Conservation (phyloP, 495 filamentous ascomycete genomes). For the Terfezia claveryi region DNA sequence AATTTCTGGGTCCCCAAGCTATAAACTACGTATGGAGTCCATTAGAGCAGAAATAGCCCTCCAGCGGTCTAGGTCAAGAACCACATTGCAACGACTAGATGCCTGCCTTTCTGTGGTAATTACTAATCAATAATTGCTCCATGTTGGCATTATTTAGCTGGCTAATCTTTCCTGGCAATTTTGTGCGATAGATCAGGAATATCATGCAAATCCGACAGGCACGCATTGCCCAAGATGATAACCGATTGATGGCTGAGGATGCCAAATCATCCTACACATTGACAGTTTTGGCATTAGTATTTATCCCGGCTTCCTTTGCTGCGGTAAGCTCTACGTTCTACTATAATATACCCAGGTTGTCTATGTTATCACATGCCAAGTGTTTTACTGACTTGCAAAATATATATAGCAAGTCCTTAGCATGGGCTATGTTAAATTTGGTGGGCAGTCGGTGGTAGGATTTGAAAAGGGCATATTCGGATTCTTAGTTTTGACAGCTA, state of each 20-base stretch:
- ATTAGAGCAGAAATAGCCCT: background rate
- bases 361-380: background rate
- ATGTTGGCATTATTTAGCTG: background rate
- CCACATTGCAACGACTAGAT: background rate
- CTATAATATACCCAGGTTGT: background rate
- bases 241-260: background rate
- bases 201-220: background rate
- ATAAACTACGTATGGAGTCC: background rate
- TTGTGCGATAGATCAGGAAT: background rate
- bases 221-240: background rate
- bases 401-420: background rate
- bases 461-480: background rate
- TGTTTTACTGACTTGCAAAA: background rate
- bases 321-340: background rate
- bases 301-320: background rate
- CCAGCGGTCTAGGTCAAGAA: background rate
- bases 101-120: background rate
- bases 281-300: background rate
- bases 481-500: background rate
- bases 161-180: background rate
- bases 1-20: background rate
- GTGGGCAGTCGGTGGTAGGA: background rate
- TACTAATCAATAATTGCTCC: background rate
- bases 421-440: background rate
- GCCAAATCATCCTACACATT: background rate